Evolutionary conservation across 2,329 filamentous ascomycete genomes (phyloP).

Genomic region (Aspergillus ustus): DNA sequence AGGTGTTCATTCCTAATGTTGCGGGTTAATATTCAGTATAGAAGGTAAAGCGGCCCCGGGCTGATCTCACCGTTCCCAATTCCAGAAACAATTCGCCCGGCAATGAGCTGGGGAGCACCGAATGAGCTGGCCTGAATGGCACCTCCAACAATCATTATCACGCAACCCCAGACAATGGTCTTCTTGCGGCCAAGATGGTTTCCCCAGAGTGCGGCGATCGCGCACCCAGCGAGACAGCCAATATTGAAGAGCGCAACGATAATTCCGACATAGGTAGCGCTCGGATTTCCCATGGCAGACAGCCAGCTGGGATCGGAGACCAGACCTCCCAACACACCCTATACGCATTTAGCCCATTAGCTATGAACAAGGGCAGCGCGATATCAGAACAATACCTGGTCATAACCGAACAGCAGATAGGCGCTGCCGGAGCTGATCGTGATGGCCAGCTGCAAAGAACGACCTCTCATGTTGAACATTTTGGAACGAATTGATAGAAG

Average conservation of each 20-base stretch:
- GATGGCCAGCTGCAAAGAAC: neutral
- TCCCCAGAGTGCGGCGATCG: neutral
- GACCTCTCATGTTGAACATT: slow-evolving; percentile 1
- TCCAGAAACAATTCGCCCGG: slow-evolving; percentile 51
- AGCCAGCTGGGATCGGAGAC: slow-evolving; percentile 23
- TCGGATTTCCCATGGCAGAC: slow-evolving; percentile 25
- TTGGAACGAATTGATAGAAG: neutral
- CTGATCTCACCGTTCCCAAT: slow-evolving; percentile 51
- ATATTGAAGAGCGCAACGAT: slow-evolving; percentile 56
- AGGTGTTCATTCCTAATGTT: neutral
- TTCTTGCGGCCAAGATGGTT: slow-evolving; percentile 8
- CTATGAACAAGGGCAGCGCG: neutral
- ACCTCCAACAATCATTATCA: slow-evolving; percentile 48
- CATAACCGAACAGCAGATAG: slow-evolving; percentile 27
- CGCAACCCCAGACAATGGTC: slow-evolving; percentile 2
- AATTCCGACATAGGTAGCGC: slow-evolving; percentile 42
- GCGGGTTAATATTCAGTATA: neutral
- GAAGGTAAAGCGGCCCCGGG: neutral
- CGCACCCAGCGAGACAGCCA: slow-evolving; percentile 22
- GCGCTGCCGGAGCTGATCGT: slow-evolving; percentile 2
- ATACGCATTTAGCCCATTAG: neutral
- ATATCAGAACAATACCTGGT: slow-evolving; percentile 21
- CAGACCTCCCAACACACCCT: slow-evolving; percentile 27
- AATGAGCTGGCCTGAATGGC: slow-evolving; percentile 54
- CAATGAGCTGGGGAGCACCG: slow-evolving; percentile 52